phyloP scores from a whole-genome alignment of 805 yeast species.

The Kazachstania taianensis region DNA sequence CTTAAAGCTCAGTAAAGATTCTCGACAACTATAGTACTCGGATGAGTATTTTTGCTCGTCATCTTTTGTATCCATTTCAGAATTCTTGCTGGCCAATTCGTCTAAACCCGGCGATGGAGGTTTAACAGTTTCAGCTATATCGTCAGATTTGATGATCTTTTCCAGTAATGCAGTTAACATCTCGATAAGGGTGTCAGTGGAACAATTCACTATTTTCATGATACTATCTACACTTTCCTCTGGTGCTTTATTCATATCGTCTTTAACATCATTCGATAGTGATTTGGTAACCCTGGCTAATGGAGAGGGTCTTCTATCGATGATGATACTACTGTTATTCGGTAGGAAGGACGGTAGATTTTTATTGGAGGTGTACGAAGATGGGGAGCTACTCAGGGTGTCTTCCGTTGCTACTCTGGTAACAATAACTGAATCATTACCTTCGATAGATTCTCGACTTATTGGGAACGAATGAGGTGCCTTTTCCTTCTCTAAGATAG shows the following conservation, averaged over 20 bases:
- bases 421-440: constrained; percentile 5
- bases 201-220: constrained; percentile 62
- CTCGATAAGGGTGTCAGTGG: constrained; percentile 65
- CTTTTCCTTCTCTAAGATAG: not conserved
- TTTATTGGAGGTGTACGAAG: constrained; percentile 7
- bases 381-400: constrained; percentile 12
- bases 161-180: constrained; percentile 83
- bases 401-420: constrained; percentile 11
- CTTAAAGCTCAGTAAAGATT: constrained; percentile 70
- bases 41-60: not conserved
- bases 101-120: not conserved
- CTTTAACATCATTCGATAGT: not conserved
- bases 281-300: no score
- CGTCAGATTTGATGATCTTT: constrained; percentile 85
- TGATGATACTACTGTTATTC: not conserved
- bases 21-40: constrained; percentile 25
- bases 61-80: not conserved
- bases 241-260: not conserved
- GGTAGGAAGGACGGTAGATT: not conserved
- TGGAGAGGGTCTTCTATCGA: constrained; percentile 1
- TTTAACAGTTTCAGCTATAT: constrained; percentile 21
- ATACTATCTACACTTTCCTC: constrained; percentile 1
- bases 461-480: not conserved
- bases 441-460: not conserved
- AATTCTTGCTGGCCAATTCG: not conserved